Percentiles rank a stretch among this genome's conserved stretches.
These are phyloP conservation scores for Penicillium vulpinum DNA, from an alignment of 2,329 filamentous ascomycete species.

Conservation along the genomic window DNA sequence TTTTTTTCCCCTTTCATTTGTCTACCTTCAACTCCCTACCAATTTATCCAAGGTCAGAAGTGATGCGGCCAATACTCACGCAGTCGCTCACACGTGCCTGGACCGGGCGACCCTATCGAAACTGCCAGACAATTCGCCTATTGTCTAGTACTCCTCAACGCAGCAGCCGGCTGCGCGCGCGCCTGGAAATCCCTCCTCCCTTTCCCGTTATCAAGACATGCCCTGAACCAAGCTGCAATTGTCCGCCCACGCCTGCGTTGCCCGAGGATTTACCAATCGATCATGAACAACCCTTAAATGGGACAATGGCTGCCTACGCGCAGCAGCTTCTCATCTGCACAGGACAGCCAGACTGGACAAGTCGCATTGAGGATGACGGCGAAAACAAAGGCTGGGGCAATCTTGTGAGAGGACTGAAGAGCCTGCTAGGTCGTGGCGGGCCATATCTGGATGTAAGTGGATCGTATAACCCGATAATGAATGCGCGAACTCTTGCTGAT, in stretches of 20 bases:
- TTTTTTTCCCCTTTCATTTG: background rate
- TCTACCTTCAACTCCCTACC: background rate
- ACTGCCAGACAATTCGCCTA: conserved; percentile 12
- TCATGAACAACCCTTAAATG: conserved; percentile 66
- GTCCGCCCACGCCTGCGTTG: conserved; percentile 69
- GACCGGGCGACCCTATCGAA: conserved; percentile 9
- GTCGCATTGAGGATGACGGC: conserved; percentile 80
- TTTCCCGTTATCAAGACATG: conserved; percentile 59
- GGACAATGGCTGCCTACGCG: conserved; percentile 73
- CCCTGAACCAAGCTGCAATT: conserved; percentile 74
- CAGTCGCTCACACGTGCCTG: conserved; percentile 18
- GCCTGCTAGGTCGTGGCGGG: conserved; percentile 64
- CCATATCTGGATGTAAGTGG: conserved; percentile 60
- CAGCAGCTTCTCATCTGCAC: conserved; percentile 85
- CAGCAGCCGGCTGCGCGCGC: conserved; percentile 24
- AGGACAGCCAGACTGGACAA: conserved; percentile 76
- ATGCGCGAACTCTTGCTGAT: background rate
- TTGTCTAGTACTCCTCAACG: conserved; percentile 26
- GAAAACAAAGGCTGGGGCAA: conserved; percentile 46
- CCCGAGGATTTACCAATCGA: conserved; percentile 74
- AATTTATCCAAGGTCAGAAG: background rate
- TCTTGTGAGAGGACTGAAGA: conserved; percentile 67
- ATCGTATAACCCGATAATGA: background rate
- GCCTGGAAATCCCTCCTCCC: conserved; percentile 40
- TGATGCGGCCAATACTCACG: conserved; percentile 19